Conservation (phyloP, 2,329 filamentous ascomycete genomes). For the Aspergillus glaucus region DNA sequence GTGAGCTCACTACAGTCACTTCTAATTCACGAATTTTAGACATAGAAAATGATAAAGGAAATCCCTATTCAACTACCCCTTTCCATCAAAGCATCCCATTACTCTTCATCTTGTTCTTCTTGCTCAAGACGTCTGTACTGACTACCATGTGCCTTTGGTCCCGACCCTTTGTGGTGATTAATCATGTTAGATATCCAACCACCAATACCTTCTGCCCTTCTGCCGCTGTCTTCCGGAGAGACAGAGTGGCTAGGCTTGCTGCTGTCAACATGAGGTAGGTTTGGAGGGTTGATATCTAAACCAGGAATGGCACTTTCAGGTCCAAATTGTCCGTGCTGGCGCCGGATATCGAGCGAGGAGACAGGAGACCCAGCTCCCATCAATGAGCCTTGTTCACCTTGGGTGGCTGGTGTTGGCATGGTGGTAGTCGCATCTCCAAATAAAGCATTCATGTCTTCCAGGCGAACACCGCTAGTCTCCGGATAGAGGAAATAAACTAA, state of each 20-base stretch:
- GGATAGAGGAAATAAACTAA: constrained; percentile 96
- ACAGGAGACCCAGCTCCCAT: constrained; percentile 73
- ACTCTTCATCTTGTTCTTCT: constrained; percentile 34
- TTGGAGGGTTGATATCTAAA: constrained; percentile 73
- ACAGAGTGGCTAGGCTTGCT: constrained; percentile 42
- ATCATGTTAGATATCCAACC: constrained; percentile 66
- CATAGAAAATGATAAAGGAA: background rate
- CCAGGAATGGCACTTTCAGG: constrained; percentile 68
- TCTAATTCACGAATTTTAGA: background rate
- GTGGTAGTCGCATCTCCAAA: constrained; percentile 90
- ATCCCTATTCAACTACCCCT: constrained; percentile 1
- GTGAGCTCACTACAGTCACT: too few relatives aligned
- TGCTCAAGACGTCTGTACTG: constrained; percentile 43
- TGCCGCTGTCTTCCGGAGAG: constrained; percentile 26
- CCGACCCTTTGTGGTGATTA: constrained; percentile 40
- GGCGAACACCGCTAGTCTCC: constrained; percentile 86
- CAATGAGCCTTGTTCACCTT: constrained; percentile 75
- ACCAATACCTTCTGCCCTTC: constrained; percentile 52
- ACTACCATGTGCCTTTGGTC: constrained; percentile 34
- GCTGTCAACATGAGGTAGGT: constrained; percentile 46
- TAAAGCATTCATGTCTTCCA: constrained; percentile 93
- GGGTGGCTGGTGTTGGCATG: constrained; percentile 69
- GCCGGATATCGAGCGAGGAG: constrained; percentile 66
- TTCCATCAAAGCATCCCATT: background rate
- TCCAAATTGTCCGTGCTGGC: constrained; percentile 41